Evolutionary conservation across 2,329 filamentous ascomycete genomes (phyloP).

Genomic region (Raffaelea deltoideospora): DNA sequence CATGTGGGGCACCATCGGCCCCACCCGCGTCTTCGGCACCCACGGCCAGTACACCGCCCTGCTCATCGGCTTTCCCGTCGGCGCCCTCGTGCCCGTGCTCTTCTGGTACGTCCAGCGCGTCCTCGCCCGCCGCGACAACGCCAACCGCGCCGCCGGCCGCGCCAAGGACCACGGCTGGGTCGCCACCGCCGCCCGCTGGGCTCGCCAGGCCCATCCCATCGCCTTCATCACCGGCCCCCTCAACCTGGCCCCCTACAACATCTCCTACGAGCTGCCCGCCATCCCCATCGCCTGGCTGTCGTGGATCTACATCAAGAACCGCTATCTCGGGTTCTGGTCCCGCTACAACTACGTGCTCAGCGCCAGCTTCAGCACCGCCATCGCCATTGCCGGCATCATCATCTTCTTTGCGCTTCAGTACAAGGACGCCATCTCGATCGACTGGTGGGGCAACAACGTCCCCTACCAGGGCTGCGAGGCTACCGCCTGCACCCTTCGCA

Average conservation of each 20-base stretch:
- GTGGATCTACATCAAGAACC: slow-evolving; percentile 25
- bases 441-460: slow-evolving; percentile 3
- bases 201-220: slow-evolving; percentile 24
- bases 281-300: slow-evolving; percentile 25
- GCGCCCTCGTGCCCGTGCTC: slow-evolving; percentile 16
- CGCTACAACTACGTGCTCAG: slow-evolving; percentile 31
- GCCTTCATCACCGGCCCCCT: slow-evolving; percentile 21
- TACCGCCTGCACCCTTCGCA: slow-evolving; percentile 6
- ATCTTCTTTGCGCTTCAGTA: slow-evolving; percentile 1
- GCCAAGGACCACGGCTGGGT: slow-evolving; percentile 10
- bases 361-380: slow-evolving; percentile 32
- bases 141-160: slow-evolving; percentile 18
- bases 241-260: slow-evolving; percentile 23
- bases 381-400: slow-evolving; percentile 25
- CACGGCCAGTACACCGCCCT: slow-evolving; percentile 30
- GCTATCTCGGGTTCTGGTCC: slow-evolving; percentile 12
- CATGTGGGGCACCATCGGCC: slow-evolving; percentile 47
- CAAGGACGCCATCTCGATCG: background rate
- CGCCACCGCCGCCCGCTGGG: slow-evolving; percentile 24
- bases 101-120: slow-evolving; percentile 13
- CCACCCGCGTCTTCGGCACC: slow-evolving; percentile 33
- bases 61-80: slow-evolving; percentile 34
- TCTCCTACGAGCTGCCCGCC: slow-evolving; percentile 27
- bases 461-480: slow-evolving; percentile 10
- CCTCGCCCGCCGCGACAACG: background rate